Percentiles rank a stretch among this genome's conserved stretches.
These are phyloP conservation scores for Ophiocordyceps camponoti-saundersi DNA, from an alignment of 2,329 filamentous ascomycete genomes.

Conservation along the genomic window DNA sequence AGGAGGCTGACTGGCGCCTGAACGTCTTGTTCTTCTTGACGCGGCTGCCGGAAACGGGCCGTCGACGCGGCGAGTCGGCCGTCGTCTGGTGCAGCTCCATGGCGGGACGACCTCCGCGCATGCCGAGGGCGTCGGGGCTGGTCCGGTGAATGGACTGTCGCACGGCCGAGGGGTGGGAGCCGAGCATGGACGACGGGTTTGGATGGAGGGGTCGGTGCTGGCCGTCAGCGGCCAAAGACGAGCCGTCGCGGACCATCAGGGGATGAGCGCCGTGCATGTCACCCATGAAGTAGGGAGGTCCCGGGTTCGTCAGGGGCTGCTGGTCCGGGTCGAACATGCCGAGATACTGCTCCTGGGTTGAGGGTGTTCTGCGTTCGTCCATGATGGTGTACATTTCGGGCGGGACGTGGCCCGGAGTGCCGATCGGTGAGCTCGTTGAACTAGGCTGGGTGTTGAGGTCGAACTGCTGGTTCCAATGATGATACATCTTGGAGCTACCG, in stretches of 20 bases:
- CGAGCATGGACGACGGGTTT: conserved; percentile 1
- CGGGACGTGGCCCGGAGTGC: conserved; percentile 17
- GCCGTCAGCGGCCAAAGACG: conserved; percentile 8
- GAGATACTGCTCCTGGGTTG: conserved; percentile 18
- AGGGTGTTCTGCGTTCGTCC: conserved; percentile 20
- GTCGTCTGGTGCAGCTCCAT: conserved; percentile 6
- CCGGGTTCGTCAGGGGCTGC: conserved; percentile 7
- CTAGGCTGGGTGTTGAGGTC: conserved; percentile 22
- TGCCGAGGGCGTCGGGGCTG: conserved; percentile 7
- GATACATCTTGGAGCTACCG: conserved; percentile 27
- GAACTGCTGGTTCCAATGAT: conserved; percentile 21
- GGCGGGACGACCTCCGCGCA: not conserved
- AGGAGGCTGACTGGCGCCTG: no score
- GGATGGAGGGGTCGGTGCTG: conserved; percentile 10
- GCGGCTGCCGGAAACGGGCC: conserved; percentile 6
- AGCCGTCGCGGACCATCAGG: conserved; percentile 9
- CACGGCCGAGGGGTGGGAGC: conserved; percentile 8
- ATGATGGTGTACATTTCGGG: conserved; percentile 19
- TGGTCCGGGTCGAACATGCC: conserved; percentile 16
- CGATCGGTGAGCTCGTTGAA: conserved; percentile 28
- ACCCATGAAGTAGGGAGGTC: conserved; percentile 12
- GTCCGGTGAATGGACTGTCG: conserved; percentile 8
- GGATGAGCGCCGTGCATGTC: conserved; percentile 11
- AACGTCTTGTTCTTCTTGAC: conserved; percentile 10
- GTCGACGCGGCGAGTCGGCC: conserved; percentile 10